phyloP scores from a whole-genome alignment of 2,329 filamentous ascomycete genomes.

The Phialemoniopsis sp. region DNA sequence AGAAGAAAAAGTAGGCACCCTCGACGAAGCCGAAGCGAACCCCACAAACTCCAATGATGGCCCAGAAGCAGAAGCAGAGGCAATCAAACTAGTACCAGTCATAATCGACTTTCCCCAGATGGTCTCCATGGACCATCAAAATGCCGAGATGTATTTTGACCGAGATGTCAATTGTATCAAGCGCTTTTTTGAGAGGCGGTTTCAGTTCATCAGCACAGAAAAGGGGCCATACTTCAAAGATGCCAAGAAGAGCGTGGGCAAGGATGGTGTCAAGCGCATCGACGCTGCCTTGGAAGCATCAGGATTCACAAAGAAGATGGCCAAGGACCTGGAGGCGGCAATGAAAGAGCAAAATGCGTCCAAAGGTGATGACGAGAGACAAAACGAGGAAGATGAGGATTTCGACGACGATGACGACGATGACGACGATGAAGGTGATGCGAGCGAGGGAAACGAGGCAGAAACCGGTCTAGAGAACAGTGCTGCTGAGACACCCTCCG shows the following conservation, averaged over 20 bases:
- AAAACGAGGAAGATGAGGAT: constrained; percentile 25
- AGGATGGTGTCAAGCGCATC: constrained; percentile 63
- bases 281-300: constrained; percentile 90
- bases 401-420: constrained; percentile 25
- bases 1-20: constrained; percentile 48
- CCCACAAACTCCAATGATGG: neutral
- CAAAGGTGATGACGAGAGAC: constrained; percentile 29
- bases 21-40: constrained; percentile 6
- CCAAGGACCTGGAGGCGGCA: constrained; percentile 87
- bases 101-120: constrained; percentile 98
- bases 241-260: constrained; percentile 69
- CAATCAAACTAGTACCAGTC: constrained; percentile 65
- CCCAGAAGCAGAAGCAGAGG: neutral
- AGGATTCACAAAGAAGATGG: constrained; percentile 95
- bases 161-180: constrained; percentile 95
- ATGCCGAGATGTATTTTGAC: constrained; percentile 97
- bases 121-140: constrained; percentile 89
- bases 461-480: constrained; percentile 14
- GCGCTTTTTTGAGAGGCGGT: constrained; percentile 84
- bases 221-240: constrained; percentile 83
- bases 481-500: constrained; percentile 12
- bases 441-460: constrained; percentile 20
- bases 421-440: constrained; percentile 20
- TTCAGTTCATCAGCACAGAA: constrained; percentile 78
- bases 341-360: constrained; percentile 70